Base-by-base conservation (phyloP, 1,284 basidiomycete species). In the Leccinum angustisporum region DNA sequence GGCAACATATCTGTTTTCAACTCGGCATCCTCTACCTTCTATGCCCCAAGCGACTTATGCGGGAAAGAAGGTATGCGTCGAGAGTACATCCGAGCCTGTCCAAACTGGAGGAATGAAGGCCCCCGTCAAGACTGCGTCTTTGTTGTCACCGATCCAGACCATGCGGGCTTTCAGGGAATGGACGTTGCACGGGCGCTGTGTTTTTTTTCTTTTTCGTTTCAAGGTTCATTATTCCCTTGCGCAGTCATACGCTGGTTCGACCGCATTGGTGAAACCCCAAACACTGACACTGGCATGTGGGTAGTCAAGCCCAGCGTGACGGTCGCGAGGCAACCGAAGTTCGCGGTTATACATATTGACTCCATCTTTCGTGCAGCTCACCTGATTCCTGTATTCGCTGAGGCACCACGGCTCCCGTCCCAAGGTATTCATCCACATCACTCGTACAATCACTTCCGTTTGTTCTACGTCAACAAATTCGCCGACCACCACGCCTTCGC, bases 191-290 rank as follows among this genome's bases (percentile, higher is more conserved):
- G 16, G 2, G 16, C 38, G 11, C 33, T 57, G 3, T 51, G 33
- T 51, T 57, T 51, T 36, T 57, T 51, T 57, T 57, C 25, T 18
- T 40, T 40, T 40, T 40, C 38, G 5, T 48, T 48, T 48, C n/a
- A 58, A 21, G 16, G 61, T 52, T 27, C 14, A 7, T 16, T 50
- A 2, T 61, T 60, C 46, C 38, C 34, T 0, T 65, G 60, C 21
- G 58, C 60, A 0, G 27, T 64, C n/a, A 38, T 65, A 7, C 33
- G 30, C 5, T 65, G 63, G 60, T 65, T 64, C 36, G 34, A 60
- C 16, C 16, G 11, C 11, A 10, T n/a, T 40, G 38, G 38, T n/a
- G 38, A 40, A 4, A 5, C 16, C 16, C 38, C 38, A 14, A 40
- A 40, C 38, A 8, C 6, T 2, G 8, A 40, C 38, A 40, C 30